Base-by-base conservation (phyloP, 2,329 filamentous ascomycete genomes). In the Fusarium mangiferae region DNA sequence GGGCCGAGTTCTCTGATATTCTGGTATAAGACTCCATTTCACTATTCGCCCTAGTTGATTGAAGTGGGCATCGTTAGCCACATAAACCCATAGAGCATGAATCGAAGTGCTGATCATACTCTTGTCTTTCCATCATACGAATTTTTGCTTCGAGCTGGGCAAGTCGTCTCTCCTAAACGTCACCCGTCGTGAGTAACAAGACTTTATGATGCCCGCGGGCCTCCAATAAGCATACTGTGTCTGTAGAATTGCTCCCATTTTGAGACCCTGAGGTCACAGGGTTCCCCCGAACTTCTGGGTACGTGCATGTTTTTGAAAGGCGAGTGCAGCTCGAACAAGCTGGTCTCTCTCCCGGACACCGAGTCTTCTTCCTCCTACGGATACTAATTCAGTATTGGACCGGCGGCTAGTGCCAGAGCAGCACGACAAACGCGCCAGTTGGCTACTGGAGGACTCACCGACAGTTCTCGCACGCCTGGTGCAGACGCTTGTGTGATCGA, bases 381-480 rank as follows among this genome's bases (percentile, higher is more conserved):
- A 22, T 20, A 7, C n/a, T 22, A 6, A 11, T 26, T 59, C 33
- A 59, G 20, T 10, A 35, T 24, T 11, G 18, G 2, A 7, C 5
- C 7, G 6, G 6, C 18, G 10, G 14, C 0, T 11, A 6, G 18
- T 33, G 46, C 28, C 15, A n/a, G 3, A n/a, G 10, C 3, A 18
- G 14, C 20, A 20, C 8, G 20, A 6, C 20, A 30, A 22, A 39
- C 7, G 26, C 10, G 10, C 15, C 7, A 20, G 4, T 7, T 11
- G 20, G 12, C 12, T 0, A 18, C 30, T 3, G 5, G 3, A 28
- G 6, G 7, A 60, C 59, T 55, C 26, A 62, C 59, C 59, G 59
- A 22, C 59, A 62, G 14, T 62, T 62, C 15, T 62, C 59, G 24
- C 59, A 62, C 12, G 59, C 59, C 5, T 62, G 59, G 14, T 62